A percentile compares a stretch with the other conserved stretches of the same genome.
These are phyloP conservation scores for Apiotrichum mycotoxinovorans DNA, from an alignment of 1,284 basidiomycete species.

Conservation along the genomic window DNA sequence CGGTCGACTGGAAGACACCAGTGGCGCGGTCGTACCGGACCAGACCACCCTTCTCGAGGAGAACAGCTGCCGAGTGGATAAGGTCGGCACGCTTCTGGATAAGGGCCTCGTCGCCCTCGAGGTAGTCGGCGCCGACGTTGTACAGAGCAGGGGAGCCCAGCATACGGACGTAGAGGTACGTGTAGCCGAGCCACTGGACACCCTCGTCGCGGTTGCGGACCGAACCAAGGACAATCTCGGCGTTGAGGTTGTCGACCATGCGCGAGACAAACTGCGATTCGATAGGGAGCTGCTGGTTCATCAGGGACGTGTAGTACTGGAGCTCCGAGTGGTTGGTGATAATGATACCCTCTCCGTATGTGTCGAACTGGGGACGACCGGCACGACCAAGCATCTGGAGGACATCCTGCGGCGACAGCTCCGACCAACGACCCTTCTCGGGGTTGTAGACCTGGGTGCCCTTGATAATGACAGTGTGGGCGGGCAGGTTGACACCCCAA, in stretches of 20 bases:
- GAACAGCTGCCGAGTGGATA: constrained; percentile 84
- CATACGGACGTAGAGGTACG: constrained; percentile 96
- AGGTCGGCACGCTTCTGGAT: constrained; percentile 94
- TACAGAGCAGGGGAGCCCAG: constrained; percentile 85
- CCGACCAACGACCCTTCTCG: constrained; percentile 96
- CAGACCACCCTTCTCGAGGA: constrained; percentile 91
- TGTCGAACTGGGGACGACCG: constrained; percentile 96
- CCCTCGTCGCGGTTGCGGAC: constrained; percentile 95
- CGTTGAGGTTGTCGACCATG: constrained; percentile 94
- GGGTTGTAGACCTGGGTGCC: constrained; percentile 99
- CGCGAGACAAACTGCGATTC: constrained; percentile 92
- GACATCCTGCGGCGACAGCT: constrained; percentile 93
- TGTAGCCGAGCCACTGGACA: constrained; percentile 95
- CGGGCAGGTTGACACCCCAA: constrained; percentile 98
- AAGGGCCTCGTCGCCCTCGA: constrained; percentile 70
- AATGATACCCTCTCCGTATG: constrained; percentile 95
- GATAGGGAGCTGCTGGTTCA: constrained; percentile 95
- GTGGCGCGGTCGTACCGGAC: constrained; percentile 88
- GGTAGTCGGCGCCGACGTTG: constrained; percentile 84
- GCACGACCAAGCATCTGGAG: constrained; percentile 98
- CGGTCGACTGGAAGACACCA: constrained; percentile 85
- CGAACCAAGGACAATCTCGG: constrained; percentile 94
- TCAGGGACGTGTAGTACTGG: constrained; percentile 89
- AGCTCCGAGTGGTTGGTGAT: constrained; percentile 97
- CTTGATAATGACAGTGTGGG: constrained; percentile 98